Base-by-base conservation (phyloP, 2,329 filamentous ascomycete genomes). In the Penicillium polonicum region DNA sequence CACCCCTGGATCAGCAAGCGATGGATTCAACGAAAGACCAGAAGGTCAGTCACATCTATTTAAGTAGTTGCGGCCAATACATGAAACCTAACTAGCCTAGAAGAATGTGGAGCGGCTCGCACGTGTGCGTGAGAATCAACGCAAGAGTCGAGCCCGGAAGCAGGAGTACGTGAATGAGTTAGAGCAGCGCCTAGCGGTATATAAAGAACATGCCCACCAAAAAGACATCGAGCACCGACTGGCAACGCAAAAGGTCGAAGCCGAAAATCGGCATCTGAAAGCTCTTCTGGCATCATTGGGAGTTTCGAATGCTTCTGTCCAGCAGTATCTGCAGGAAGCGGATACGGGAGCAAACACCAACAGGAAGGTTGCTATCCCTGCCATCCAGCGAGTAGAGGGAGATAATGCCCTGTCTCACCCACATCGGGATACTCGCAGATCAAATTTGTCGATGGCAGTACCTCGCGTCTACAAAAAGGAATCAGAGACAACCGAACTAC, bases 121-220 rank as follows among this genome's bases (percentile, higher is more conserved):
- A 46, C 70, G 73, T 27, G 65, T 76, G 31, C 63, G 74, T 19
- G 73, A 75, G 31, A 76, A 75, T 35, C 74, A 76, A 52, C 73
- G 74, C 35, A 74, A 68, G 44, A 74, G 73, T 48, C 68, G 74
- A 38, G 72, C 74, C 3, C 64, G 66, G 42, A 70, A 67, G 49
- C 74, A 74, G 55, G 71, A 74, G 54, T 67, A 75, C 55, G 66
- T 70, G 41, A 70, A 67, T n/a, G 72, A 75, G 31, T 56, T 76
- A 15, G 72, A 75, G 51, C 67, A 74, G 53, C 70, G 68, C 38
- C 57, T 76, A 21, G 65, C 65, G 0, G 49, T 35, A 2, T 66
- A 59, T 25, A 67, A 75, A 51, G 63, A 69, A 49, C 60, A 71
- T 44, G 62, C 66, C 1, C 67, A 69, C 12, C 67, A 64, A 29